phyloP scores from a whole-genome alignment of 192 early-diverging fungal species.

The Spizellomyces sp. region DNA sequence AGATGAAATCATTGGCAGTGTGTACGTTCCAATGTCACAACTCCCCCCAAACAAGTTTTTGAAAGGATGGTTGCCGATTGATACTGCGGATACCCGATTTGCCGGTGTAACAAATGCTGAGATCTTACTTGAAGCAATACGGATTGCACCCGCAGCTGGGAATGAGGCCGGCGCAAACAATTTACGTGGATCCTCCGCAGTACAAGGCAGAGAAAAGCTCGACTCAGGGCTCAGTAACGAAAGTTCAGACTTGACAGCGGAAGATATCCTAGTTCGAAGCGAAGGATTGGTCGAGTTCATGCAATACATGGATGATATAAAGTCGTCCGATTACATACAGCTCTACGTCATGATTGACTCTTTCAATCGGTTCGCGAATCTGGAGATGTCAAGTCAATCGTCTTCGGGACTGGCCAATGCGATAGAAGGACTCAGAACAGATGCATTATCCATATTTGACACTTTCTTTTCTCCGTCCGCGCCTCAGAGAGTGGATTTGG shows the following conservation, averaged over 20 bases:
- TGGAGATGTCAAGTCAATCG: constrained; percentile 3
- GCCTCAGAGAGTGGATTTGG: constrained; percentile 1
- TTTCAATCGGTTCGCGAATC: constrained; percentile 15
- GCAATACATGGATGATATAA: constrained; percentile 28
- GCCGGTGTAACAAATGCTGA: constrained; percentile 19
- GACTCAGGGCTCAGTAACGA: too few species aligned
- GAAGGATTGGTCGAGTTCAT: constrained; percentile 36
- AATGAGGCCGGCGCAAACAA: background rate
- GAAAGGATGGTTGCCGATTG: constrained; percentile 34
- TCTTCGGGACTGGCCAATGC: background rate
- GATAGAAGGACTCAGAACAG: constrained; percentile 6
- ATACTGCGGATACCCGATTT: constrained; percentile 35
- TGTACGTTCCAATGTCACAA: constrained; percentile 26
- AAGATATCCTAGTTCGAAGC: constrained; percentile 14
- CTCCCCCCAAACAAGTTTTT: constrained; percentile 32
- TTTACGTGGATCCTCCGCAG: background rate
- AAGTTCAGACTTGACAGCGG: background rate
- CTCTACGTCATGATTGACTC: constrained; percentile 28
- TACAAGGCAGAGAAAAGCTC: background rate
- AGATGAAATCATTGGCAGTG: constrained; percentile 41
- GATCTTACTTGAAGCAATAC: constrained; percentile 33
- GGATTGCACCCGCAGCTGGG: background rate
- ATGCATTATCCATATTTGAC: constrained; percentile 16
- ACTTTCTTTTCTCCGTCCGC: constrained; percentile 10
- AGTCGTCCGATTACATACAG: constrained; percentile 19